A percentile compares a stretch with the other conserved stretches of the same genome.
These are phyloP conservation scores for Asterophora lycoperdoides DNA, from an alignment of 768 basidiomycete genomes.

Conservation along the genomic window DNA sequence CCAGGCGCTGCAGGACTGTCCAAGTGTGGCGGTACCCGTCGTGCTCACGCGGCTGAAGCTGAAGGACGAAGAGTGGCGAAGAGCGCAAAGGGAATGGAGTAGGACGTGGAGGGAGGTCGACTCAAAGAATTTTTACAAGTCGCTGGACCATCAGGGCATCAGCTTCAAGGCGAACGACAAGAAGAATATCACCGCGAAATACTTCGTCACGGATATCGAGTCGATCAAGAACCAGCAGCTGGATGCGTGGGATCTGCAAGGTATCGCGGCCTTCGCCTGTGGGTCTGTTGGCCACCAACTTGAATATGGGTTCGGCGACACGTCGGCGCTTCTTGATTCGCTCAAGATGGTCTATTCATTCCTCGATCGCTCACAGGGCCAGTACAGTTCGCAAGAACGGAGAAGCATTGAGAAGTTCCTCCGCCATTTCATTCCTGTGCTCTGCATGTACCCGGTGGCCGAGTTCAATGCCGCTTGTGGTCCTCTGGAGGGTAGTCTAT, in stretches of 20 bases:
- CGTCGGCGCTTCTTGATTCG: constrained; percentile 77
- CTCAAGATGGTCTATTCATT: constrained; percentile 89
- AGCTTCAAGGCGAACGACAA: constrained; percentile 96
- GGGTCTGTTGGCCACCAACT: constrained; percentile 66
- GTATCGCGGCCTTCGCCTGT: constrained; percentile 35
- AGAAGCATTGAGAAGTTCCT: constrained; percentile 83
- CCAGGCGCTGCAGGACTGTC: constrained; percentile 86
- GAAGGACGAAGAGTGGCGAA: constrained; percentile 97
- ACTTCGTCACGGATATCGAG: constrained; percentile 81
- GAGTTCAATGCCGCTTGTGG: constrained; percentile 65
- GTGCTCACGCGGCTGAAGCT: constrained; percentile 84
- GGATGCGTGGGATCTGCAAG: constrained; percentile 31
- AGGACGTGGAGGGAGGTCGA: constrained; percentile 96
- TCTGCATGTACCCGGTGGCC: constrained; percentile 66
- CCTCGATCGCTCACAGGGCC: constrained; percentile 79
- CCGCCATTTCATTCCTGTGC: constrained; percentile 73
- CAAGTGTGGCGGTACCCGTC: constrained; percentile 86
- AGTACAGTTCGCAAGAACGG: constrained; percentile 73
- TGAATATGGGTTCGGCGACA: constrained; percentile 74
- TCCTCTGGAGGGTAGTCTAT: constrained; percentile 47
- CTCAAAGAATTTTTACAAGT: constrained; percentile 97
- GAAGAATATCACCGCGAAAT: constrained; percentile 81
- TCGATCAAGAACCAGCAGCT: constrained; percentile 56
- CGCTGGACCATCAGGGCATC: constrained; percentile 93
- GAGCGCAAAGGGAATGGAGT: constrained; percentile 92